These are phyloP conservation scores for Tricholoma furcatifolium DNA, from an alignment of 768 basidiomycete species.

Conservation along the genomic window DNA sequence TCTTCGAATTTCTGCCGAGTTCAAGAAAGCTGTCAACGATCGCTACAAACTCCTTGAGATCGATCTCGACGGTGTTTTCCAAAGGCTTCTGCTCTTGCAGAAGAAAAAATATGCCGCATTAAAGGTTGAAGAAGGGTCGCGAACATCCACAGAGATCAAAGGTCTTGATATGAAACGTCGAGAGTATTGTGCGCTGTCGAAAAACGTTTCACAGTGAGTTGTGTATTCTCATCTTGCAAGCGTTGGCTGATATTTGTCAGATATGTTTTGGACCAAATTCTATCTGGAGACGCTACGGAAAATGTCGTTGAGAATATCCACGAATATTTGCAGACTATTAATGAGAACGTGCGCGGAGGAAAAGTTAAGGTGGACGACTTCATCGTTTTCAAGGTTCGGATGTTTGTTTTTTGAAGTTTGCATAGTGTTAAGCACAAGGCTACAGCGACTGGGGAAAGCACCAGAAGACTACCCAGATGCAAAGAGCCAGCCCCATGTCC, in stretches of 20 bases:
- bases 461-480: slow-evolving; percentile 97
- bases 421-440: background rate
- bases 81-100: slow-evolving; percentile 87
- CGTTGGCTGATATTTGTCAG: slow-evolving; percentile 36
- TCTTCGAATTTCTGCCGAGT: slow-evolving; percentile 83
- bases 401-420: background rate
- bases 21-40: slow-evolving; percentile 97
- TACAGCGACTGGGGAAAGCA: slow-evolving; percentile 90
- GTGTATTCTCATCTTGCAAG: background rate
- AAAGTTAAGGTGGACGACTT: slow-evolving; percentile 88
- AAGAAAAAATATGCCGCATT: slow-evolving; percentile 99
- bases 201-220: slow-evolving; percentile 86
- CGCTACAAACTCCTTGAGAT: slow-evolving; percentile 95
- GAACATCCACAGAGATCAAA: slow-evolving; percentile 86
- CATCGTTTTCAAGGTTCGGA: slow-evolving; percentile 84
- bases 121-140: slow-evolving; percentile 83
- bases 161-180: slow-evolving; percentile 99
- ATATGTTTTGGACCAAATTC: slow-evolving; percentile 84
- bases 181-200: slow-evolving; percentile 92
- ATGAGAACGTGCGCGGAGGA: slow-evolving; percentile 77
- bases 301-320: slow-evolving; percentile 88
- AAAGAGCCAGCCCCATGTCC: slow-evolving; percentile 94
- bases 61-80: slow-evolving; percentile 92
- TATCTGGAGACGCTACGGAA: slow-evolving; percentile 91
- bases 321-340: slow-evolving; percentile 77